Base-by-base conservation (phyloP, 2,329 filamentous ascomycete species). In the Verticillium alfalfae region DNA sequence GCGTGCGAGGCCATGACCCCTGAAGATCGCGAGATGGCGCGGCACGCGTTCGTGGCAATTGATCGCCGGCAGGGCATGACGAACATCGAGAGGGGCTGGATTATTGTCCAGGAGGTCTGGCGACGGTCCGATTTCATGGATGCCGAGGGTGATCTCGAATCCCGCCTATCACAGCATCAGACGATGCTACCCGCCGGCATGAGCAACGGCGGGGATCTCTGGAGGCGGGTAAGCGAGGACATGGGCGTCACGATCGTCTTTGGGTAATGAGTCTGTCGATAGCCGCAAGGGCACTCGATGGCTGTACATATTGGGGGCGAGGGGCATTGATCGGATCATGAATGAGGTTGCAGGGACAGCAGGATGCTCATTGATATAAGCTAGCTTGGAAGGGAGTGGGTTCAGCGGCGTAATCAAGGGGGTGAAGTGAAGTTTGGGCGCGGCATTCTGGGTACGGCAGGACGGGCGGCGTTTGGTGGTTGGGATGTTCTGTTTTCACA, bases 21-120 rank as follows among this genome's bases (percentile, higher is more conserved):
- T 1, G 75, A 73, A 9, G 85, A 89, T 68, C 75, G 85, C 16
- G 75, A 75, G 6, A 72, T 84, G 18, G 84, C 85, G 4, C 71
- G 76, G 34, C 74, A 75, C 60, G 76, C 83, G 0, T 88, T 88
- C 67, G 70, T 72, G 5, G 81, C 80, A 5, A 77, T 87, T 9
- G 81, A 83, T 62, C 78, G 75, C 60, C 74, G 85, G 18, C 87
- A 88, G 70, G 85, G 86, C 22, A 88, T 88, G 86, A 81, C 80
- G 18, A 89, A 89, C 67, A 88, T 89, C 62, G 79, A 80, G 64
- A 78, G 84, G 63, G 82, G 85, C 3, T 87, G 85, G 83, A 78
- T 78, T 13, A 83, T 89, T 39, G 81, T 87, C 3, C 78, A 83
- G 66, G 85, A 88, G 69, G 81, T 89, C 10, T 89, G 86, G 84